Evolutionary conservation across 2,329 filamentous ascomycete species (phyloP).

Genomic region (Zalaria obscura): DNA sequence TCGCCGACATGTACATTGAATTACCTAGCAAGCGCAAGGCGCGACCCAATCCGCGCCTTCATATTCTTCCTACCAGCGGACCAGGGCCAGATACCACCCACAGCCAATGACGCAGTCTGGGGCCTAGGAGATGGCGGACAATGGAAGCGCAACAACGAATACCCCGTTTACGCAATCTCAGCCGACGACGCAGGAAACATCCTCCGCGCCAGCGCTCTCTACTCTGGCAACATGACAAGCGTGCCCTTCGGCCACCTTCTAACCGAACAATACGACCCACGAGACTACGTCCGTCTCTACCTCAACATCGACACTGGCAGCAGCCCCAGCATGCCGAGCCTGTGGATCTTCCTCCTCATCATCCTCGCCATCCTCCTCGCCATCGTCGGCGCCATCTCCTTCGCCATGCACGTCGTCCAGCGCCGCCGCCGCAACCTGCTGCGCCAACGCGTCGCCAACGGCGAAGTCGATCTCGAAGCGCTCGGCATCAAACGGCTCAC

Average conservation of each 20-base stretch:
- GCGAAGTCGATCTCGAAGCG: slow-evolving; percentile 75
- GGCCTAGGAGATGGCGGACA: slow-evolving; percentile 49
- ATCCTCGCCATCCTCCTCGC: slow-evolving; percentile 58
- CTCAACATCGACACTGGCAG: slow-evolving; percentile 33
- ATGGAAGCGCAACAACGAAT: slow-evolving; percentile 62
- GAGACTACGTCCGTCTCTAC: slow-evolving; percentile 37
- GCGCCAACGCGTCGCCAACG: slow-evolving; percentile 54
- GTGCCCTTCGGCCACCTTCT: slow-evolving; percentile 26
- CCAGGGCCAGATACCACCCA: slow-evolving; percentile 46
- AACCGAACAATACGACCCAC: slow-evolving; percentile 19
- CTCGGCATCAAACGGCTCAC: slow-evolving; percentile 72
- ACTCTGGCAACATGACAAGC: slow-evolving; percentile 58
- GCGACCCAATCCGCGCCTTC: slow-evolving; percentile 46
- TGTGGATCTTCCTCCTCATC: slow-evolving; percentile 66
- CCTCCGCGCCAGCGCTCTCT: slow-evolving; percentile 57
- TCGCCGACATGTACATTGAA: slow-evolving; percentile 55
- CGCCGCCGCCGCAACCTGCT: slow-evolving; percentile 53
- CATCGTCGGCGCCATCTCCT: slow-evolving; percentile 52
- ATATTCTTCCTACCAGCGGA: slow-evolving; percentile 39
- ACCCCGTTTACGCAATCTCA: slow-evolving; percentile 72
- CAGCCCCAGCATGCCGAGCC: slow-evolving; percentile 40
- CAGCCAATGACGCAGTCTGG: slow-evolving; percentile 53
- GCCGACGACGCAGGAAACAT: slow-evolving; percentile 51
- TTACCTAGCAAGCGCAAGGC: slow-evolving; percentile 50
- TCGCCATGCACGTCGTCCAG: slow-evolving; percentile 66